A percentile compares a stretch with the other conserved stretches of the same genome.
Evolutionary conservation across 2,329 filamentous ascomycete genomes (phyloP).

Genomic region (Leptographium radiaticola): DNA sequence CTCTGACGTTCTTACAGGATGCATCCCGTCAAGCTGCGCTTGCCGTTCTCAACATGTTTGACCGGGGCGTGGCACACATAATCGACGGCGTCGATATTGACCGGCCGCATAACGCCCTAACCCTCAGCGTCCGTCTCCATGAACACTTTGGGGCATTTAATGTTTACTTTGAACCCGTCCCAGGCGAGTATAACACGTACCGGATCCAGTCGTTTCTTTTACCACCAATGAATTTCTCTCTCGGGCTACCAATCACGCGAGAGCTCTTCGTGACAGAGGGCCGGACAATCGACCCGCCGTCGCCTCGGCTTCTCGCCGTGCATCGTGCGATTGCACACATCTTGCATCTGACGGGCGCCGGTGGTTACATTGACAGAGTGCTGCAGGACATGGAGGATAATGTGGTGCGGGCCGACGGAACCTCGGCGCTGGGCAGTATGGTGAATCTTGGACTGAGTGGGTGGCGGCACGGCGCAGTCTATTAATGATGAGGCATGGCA

Average conservation of each 20-base stretch:
- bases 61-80: background rate
- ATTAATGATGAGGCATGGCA: too few species aligned
- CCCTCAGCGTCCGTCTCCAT: background rate
- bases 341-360: slow-evolving; percentile 18
- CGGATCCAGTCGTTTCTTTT: background rate
- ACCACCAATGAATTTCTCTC: background rate
- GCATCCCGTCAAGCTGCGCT: background rate
- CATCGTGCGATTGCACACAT: slow-evolving; percentile 21
- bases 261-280: slow-evolving; percentile 12
- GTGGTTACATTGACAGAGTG: slow-evolving; percentile 19
- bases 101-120: background rate
- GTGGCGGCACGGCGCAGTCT: background rate
- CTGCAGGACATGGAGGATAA: slow-evolving; percentile 12
- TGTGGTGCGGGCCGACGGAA: slow-evolving; percentile 1
- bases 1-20: background rate
- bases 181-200: background rate
- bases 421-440: slow-evolving; percentile 4
- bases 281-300: slow-evolving; percentile 18
- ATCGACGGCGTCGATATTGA: background rate
- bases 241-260: slow-evolving; percentile 16
- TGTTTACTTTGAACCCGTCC: background rate
- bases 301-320: slow-evolving; percentile 19
- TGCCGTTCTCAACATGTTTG: background rate
- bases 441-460: slow-evolving; percentile 1
- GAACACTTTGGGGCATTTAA: background rate